phyloP scores from a whole-genome alignment of 1,284 basidiomycete genomes.

The Melampsora larici-populina region DNA sequence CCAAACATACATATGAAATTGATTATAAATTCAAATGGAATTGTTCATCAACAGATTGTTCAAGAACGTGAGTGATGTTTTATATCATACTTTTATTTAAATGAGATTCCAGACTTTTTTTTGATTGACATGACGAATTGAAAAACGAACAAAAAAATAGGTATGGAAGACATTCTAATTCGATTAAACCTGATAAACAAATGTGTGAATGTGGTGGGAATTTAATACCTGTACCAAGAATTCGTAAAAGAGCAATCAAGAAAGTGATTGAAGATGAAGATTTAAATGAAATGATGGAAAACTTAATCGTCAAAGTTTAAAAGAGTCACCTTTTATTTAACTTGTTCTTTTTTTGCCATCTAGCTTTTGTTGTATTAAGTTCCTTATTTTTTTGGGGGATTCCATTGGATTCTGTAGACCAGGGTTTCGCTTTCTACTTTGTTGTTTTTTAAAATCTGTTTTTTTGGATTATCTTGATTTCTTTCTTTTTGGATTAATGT shows the following conservation, averaged over 20 bases:
- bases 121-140: background rate
- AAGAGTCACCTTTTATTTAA: too few relatives aligned
- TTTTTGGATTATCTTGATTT: too few relatives aligned
- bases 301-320: background rate
- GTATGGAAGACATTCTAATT: constrained; percentile 72
- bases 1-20: constrained; percentile 71
- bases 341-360: too few relatives aligned
- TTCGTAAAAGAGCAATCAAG: background rate
- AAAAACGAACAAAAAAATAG: constrained; percentile 56
- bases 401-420: too few relatives aligned
- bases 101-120: constrained; percentile 49
- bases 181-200: constrained; percentile 66
- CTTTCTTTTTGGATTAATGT: too few relatives aligned
- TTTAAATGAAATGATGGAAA: background rate
- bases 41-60: constrained; percentile 62
- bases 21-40: constrained; percentile 72
- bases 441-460: too few relatives aligned
- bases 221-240: constrained; percentile 31
- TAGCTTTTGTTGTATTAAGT: too few relatives aligned
- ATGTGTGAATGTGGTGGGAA: constrained; percentile 57
- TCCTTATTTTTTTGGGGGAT: too few relatives aligned
- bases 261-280: background rate
- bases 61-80: constrained; percentile 60
- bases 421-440: too few relatives aligned
- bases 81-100: background rate